Conservation (phyloP, 495 filamentous ascomycete genomes). For the Diplogelasinospora grovesii region DNA sequence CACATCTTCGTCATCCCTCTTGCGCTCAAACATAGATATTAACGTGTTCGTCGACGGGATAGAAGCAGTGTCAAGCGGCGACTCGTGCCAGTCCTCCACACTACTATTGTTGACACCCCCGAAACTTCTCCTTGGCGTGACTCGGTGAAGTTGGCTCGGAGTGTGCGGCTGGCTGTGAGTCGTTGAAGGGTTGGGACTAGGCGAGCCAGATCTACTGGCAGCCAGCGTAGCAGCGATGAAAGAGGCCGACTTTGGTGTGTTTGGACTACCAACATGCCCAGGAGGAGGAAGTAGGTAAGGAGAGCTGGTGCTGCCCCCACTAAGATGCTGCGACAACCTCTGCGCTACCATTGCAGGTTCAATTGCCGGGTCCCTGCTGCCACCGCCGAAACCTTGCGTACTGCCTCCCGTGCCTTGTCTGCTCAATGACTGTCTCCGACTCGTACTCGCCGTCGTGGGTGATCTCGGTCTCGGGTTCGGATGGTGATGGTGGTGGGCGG, state of each 20-base stretch:
- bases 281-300: too few species aligned
- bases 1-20: conserved; percentile 10
- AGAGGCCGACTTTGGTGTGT: conserved; percentile 40
- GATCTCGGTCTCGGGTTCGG: conserved; percentile 6
- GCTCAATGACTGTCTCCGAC: background rate
- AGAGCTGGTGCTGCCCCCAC: conserved; percentile 15
- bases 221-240: conserved; percentile 52
- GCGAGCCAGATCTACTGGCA: conserved; percentile 43
- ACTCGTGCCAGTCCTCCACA: too few species aligned
- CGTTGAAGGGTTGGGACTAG: conserved; percentile 30
- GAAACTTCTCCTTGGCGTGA: conserved; percentile 17
- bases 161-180: conserved; percentile 11
- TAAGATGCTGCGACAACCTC: conserved; percentile 10
- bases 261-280: too few species aligned
- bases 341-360: conserved; percentile 6
- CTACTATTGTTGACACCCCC: conserved; percentile 20
- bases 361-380: conserved; percentile 1
- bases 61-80: conserved; percentile 46
- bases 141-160: conserved; percentile 14
- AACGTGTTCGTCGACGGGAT: conserved; percentile 52
- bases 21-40: conserved; percentile 55
- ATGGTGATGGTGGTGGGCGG: conserved; percentile 15
- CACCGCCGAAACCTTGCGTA: background rate
- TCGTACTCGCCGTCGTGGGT: background rate
- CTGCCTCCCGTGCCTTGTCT: conserved; percentile 13